These are phyloP conservation scores for Crepidotus sp. DNA, from an alignment of 1,284 basidiomycete species.

Conservation along the genomic window DNA sequence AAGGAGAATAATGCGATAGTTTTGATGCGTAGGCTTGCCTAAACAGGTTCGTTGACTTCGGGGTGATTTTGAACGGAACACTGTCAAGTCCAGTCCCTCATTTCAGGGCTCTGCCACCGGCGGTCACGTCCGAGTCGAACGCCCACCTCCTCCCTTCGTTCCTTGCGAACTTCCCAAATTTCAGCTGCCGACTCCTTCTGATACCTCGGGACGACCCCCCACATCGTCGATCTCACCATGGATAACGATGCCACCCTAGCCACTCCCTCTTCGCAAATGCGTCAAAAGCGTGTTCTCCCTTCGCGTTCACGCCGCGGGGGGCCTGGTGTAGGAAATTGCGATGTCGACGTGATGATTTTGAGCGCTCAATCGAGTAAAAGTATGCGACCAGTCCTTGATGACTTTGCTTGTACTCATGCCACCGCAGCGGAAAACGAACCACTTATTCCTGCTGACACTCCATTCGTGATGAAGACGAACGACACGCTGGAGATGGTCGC, in stretches of 20 bases:
- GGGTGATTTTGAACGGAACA: no score
- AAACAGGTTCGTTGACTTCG: no score
- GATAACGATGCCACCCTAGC: constrained; percentile 27
- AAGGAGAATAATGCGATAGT: no score
- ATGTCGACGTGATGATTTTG: constrained; percentile 75
- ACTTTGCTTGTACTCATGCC: constrained; percentile 16
- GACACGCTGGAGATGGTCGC: constrained; percentile 37
- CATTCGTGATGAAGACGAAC: constrained; percentile 66
- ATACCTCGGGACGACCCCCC: not conserved
- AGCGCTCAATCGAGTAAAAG: constrained; percentile 73
- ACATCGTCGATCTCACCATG: constrained; percentile 19
- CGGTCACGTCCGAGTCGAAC: constrained; percentile 4
- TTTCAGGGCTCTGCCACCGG: constrained; percentile 1
- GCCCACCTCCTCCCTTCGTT: not conserved
- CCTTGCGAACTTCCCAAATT: constrained; percentile 3
- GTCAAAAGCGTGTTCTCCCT: constrained; percentile 70
- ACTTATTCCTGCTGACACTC: constrained; percentile 50
- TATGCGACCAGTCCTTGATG: constrained; percentile 33
- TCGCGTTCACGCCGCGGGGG: constrained; percentile 72
- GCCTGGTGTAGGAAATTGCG: constrained; percentile 64
- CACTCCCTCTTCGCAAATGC: constrained; percentile 25
- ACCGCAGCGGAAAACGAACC: constrained; percentile 59
- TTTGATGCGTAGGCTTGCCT: no score
- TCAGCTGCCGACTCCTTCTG: not conserved
- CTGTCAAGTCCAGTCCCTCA: not conserved